These are phyloP conservation scores for Lagerstroemia speciosa DNA, from an alignment of 345 rosid genomes.

Conservation along the genomic window DNA sequence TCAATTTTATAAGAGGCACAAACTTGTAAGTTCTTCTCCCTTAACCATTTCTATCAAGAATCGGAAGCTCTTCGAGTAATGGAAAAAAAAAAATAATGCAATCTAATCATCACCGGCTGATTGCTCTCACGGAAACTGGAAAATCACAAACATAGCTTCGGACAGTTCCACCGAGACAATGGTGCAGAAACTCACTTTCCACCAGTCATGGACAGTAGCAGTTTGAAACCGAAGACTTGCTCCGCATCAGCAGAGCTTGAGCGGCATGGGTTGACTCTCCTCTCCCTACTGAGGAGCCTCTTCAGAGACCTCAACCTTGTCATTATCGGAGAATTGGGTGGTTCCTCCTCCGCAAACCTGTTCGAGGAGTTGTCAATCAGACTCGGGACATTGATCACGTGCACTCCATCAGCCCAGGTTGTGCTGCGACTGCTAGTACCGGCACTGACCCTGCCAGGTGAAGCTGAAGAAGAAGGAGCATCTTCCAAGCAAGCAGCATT, in stretches of 20 bases:
- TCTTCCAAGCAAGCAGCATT: constrained; percentile 34
- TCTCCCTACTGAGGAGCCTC: constrained; percentile 76
- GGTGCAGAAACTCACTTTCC: neutral
- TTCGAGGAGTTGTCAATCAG: constrained; percentile 15
- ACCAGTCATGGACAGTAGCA: no score
- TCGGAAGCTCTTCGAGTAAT: neutral
- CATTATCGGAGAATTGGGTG: constrained; percentile 53
- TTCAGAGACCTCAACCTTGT: constrained; percentile 69
- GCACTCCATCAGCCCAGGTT: constrained; percentile 19
- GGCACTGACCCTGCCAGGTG: neutral
- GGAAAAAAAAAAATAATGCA: neutral
- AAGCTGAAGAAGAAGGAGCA: constrained; percentile 22
- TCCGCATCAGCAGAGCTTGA: constrained; percentile 40
- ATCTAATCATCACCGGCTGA: neutral
- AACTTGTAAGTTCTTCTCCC: neutral
- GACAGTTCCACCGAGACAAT: neutral
- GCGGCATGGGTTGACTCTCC: constrained; percentile 37
- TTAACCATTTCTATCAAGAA: neutral
- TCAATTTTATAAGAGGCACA: neutral
- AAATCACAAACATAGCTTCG: neutral
- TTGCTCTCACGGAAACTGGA: neutral
- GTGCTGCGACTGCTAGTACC: no score
- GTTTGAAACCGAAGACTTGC: neutral
- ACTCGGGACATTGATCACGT: constrained; percentile 42
- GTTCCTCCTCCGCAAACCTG: constrained; percentile 53